Evolutionary conservation across 345 rosid genomes (phyloP).

Genomic region (Citrus reticulata): DNA sequence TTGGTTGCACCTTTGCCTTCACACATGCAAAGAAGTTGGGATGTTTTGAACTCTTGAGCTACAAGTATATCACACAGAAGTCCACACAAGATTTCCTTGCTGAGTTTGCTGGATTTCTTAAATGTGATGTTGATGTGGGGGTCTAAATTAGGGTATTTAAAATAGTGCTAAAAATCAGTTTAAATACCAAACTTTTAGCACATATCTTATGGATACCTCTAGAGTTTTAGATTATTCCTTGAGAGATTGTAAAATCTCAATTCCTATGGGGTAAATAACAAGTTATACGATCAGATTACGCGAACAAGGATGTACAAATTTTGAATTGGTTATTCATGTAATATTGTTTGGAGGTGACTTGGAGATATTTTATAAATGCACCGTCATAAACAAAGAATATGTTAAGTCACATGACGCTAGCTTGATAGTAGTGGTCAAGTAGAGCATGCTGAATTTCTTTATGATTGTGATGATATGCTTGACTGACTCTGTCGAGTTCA

Average conservation of each 20-base stretch:
- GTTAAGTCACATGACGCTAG: neutral
- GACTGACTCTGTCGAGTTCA: neutral
- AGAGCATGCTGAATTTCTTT: neutral
- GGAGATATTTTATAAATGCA: neutral
- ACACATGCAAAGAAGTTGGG: conserved; percentile 78
- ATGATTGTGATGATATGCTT: neutral
- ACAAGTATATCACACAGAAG: neutral
- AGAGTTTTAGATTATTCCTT: neutral
- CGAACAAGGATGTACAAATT: neutral
- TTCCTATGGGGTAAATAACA: neutral
- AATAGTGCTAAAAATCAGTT: neutral
- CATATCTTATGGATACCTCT: neutral
- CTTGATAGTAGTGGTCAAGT: neutral
- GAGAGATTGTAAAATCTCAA: neutral
- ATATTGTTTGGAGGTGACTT: neutral
- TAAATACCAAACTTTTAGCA: neutral
- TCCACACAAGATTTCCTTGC: neutral
- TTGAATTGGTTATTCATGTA: neutral
- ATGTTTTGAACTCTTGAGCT: conserved; percentile 40
- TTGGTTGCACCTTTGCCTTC: conserved; percentile 80
- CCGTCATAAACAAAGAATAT: neutral
- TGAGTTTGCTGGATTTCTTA: neutral
- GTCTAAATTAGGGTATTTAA: neutral
- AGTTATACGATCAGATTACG: neutral
- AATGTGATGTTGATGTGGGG: neutral